These are phyloP conservation scores for Aquilaria agallochum DNA, from an alignment of 441 rosid species.

Conservation along the genomic window DNA sequence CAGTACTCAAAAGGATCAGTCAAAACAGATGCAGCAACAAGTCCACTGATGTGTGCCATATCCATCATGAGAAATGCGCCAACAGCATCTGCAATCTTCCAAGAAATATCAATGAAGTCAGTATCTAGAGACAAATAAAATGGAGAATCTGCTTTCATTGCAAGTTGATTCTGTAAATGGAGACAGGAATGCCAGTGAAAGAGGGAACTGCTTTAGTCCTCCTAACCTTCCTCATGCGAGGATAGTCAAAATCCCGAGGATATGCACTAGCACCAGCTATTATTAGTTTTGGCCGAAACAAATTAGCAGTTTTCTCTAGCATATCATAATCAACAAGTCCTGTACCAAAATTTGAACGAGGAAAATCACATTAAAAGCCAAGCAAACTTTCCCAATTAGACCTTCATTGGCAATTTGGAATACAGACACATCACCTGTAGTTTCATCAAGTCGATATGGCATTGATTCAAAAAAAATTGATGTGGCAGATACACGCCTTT, in stretches of 20 bases:
- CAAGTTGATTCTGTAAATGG: background rate
- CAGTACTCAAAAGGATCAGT: conserved; percentile 82
- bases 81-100: conserved; percentile 80
- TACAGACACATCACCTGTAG: conserved; percentile 50
- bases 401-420: conserved; percentile 2
- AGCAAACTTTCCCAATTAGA: conserved; percentile 1
- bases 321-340: conserved; percentile 83
- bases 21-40: conserved; percentile 86
- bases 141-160: background rate
- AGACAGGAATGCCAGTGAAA: background rate
- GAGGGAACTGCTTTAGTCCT: conserved; percentile 1
- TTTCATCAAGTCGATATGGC: conserved; percentile 93
- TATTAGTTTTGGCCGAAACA: conserved; percentile 87
- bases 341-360: conserved; percentile 26
- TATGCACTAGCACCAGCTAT: conserved; percentile 97
- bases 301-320: conserved; percentile 84
- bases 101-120: conserved; percentile 22
- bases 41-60: conserved; percentile 95
- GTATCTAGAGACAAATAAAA: conserved; percentile 6
- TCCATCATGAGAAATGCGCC: conserved; percentile 97
- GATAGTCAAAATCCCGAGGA: conserved; percentile 89
- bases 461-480: conserved; percentile 92
- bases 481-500: conserved; percentile 88
- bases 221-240: conserved; percentile 82
- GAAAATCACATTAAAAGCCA: conserved; percentile 13